Evolutionary conservation across 2,329 filamentous ascomycete species (phyloP), one percentile per base, ranked within the genome.

Genomic region (Cercospora sp.): DNA sequence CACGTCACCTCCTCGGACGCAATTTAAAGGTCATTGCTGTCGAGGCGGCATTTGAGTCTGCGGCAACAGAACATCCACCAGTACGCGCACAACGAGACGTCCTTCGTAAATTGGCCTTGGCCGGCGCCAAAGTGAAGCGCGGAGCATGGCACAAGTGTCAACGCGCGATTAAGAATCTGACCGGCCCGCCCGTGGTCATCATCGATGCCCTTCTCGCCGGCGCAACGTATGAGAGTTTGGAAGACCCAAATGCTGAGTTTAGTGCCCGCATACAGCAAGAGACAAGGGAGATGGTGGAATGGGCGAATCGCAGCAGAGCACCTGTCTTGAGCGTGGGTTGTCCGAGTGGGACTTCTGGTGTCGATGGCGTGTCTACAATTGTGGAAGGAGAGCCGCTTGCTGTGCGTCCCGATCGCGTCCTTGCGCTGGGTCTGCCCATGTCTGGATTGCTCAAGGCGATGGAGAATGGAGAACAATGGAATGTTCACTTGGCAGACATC

Each of bases 181-280:
- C 88, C 55, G 86, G 88, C 21, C 88, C 88, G 0, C 88, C 93
- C 0, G 91, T 93, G 57, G 84, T 97, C 67, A 92, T 97, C 71
- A 87, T 98, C 65, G 95, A 99, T 78, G 94, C 93, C 1, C 83
- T 98, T 12, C 87, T 99, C 4, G 93, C 93, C 3, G 93, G 95
- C 55, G 88, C 93, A 66, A 90, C 92, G 2, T 97, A 97, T 75
- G 93, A 97, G 73, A 93, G 96, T 74, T 84, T 98, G 30, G 88
- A 92, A 40, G 91, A 69, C 3, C 68, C 75, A 3, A 74, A 76
- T 58, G 70, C 72, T 3, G 71, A 73, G 10, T 70, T 74, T 57
- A 74, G 71, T 53, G 69, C 72, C 1, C 90, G 91, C 16, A 91
- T 97, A 72, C 92, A 96, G 77, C 89, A 90, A 3, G 91, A 90